Base-by-base conservation (phyloP, 257 asterid genomes). In the Handroanthus guayacan region DNA sequence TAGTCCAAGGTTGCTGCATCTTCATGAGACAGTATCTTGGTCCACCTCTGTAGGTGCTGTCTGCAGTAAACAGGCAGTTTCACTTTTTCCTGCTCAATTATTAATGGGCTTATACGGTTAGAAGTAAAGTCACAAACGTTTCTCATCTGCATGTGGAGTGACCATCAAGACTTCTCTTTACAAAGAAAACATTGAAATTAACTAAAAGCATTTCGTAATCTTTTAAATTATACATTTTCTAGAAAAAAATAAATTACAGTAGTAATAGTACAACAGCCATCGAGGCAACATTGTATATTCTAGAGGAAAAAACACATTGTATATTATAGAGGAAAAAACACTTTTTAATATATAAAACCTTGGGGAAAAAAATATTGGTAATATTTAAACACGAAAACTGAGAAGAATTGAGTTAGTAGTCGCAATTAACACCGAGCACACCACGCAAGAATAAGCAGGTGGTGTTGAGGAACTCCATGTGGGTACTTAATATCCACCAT, bases 1-100 rank as follows among this genome's bases (percentile, higher is more conserved):
- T 8, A 54, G 61, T 76, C 62, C 62, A 67, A 67, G 45, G 75
- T 57, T 67, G 75, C 62, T 41, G 7, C 54, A 9, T 10, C 9
- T 65, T 11, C 36, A 41, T 34, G 31, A 43, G 62, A 75, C 69
- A 54, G 45, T 58, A 39, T 25, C 64, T 10, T 58, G 80, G 75
- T 68, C 75, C 70, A 57, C 69, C 55, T 14, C 58, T 68, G 52
- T 57, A 67, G 3, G 61, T 25, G 54, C 70, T 58, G 75, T 68
- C 75, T 66, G 38, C 5, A 37, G 16, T 3, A 16, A 70, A 1
- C 31, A 25, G 31, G 31, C 31, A 25, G 31, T 25, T 25, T 25
- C 1, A 25, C 31, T 25, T 25, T 25, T 25, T 25, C 31, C 31
- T 25, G 31, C 31, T 25, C 31, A 25, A 25, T 25, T 25, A 25